phyloP scores from a whole-genome alignment of 2,329 filamentous ascomycete genomes.

The Salinomyces thailandicus region DNA sequence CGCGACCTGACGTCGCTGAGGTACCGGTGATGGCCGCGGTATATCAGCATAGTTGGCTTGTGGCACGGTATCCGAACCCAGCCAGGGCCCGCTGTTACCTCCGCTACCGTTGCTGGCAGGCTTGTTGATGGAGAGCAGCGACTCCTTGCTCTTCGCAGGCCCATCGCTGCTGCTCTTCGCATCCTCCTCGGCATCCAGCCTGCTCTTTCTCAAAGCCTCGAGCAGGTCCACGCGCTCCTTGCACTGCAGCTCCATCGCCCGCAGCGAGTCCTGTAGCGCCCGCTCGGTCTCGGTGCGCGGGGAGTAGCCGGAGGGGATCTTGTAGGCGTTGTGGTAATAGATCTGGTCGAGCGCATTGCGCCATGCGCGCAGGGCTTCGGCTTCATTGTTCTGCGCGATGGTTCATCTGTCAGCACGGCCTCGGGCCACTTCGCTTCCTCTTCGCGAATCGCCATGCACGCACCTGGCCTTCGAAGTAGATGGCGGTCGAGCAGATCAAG shows the following conservation, averaged over 20 bases:
- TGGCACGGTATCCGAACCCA: conserved; percentile 73
- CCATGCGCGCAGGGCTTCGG: conserved; percentile 86
- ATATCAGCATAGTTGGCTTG: conserved; percentile 70
- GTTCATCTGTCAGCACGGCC: too few relatives aligned
- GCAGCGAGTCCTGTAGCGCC: conserved; percentile 68
- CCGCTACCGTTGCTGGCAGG: conserved; percentile 3
- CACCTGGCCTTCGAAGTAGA: conserved; percentile 92
- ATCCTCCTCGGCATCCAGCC: conserved; percentile 42
- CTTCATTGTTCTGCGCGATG: conserved; percentile 74
- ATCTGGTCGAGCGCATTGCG: conserved; percentile 79
- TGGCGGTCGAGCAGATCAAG: conserved; percentile 84
- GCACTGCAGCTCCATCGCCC: conserved; percentile 78
- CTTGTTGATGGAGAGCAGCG: conserved; percentile 9
- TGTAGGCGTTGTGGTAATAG: conserved; percentile 71
- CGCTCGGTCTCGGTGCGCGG: conserved; percentile 75
- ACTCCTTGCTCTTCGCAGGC: conserved; percentile 18
- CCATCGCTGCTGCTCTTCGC: conserved; percentile 14
- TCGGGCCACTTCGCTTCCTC: too few relatives aligned
- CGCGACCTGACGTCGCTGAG: conserved; percentile 13
- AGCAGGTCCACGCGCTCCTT: conserved; percentile 86
- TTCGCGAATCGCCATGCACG: too few relatives aligned
- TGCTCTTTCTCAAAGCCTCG: conserved; percentile 62
- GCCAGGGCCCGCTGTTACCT: conserved; percentile 43
- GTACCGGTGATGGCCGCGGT: conserved; percentile 45
- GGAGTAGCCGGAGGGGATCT: conserved; percentile 56